phyloP scores from a whole-genome alignment of 495 filamentous ascomycete genomes.

The Trichoderma virens region DNA sequence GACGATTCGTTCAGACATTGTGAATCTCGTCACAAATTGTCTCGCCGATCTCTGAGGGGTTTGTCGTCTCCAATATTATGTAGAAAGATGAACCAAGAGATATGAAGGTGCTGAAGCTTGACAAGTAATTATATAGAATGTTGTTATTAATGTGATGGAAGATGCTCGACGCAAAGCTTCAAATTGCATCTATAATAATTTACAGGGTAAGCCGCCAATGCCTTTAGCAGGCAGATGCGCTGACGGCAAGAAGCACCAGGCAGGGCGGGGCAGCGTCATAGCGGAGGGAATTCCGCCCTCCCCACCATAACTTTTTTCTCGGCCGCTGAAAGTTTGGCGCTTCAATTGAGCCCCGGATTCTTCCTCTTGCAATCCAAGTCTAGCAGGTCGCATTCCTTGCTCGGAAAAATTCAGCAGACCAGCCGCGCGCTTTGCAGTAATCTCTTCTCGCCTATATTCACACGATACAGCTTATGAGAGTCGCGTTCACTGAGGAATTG shows the following conservation, averaged over 20 bases:
- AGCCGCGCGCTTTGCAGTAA: too few relatives aligned
- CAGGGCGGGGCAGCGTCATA: slow-evolving; percentile 5
- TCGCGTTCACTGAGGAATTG: background rate
- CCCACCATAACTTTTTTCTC: slow-evolving; percentile 10
- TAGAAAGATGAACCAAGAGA: too few relatives aligned
- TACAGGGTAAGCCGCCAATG: background rate
- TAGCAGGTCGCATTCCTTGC: background rate
- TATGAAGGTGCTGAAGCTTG: too few relatives aligned
- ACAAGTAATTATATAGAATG: too few relatives aligned
- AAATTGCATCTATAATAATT: too few relatives aligned
- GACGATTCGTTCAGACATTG: slow-evolving; percentile 19
- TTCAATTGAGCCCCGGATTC: slow-evolving; percentile 1
- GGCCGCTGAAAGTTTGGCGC: slow-evolving; percentile 15
- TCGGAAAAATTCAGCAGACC: too few relatives aligned
- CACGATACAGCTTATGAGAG: too few relatives aligned
- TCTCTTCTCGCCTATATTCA: too few relatives aligned
- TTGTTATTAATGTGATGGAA: too few relatives aligned
- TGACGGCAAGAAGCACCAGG: background rate
- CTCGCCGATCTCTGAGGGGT: background rate
- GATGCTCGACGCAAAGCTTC: too few relatives aligned
- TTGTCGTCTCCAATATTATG: too few relatives aligned
- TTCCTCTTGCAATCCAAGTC: background rate
- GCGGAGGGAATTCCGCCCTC: slow-evolving; percentile 11
- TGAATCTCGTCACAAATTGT: background rate
- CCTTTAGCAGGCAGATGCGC: slow-evolving; percentile 4